Evolutionary conservation across 2,329 filamentous ascomycete species (phyloP).

Genomic region (Leptographium galeiforme): DNA sequence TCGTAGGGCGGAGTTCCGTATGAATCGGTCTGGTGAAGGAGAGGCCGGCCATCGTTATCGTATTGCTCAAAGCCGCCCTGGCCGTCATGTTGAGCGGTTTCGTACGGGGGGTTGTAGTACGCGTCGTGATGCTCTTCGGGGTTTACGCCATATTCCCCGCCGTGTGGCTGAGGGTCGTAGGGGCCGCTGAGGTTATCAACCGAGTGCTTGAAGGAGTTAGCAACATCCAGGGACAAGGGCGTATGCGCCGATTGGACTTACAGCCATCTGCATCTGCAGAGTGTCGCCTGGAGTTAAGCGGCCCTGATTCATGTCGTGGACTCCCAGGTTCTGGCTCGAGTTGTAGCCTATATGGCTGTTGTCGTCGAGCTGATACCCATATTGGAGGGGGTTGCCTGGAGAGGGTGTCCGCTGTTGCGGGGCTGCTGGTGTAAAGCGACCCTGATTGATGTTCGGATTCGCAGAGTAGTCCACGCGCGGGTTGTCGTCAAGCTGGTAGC

Average conservation of each 20-base stretch:
- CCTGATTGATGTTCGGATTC: constrained; percentile 38
- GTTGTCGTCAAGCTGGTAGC: constrained; percentile 73
- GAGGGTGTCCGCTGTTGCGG: constrained; percentile 48
- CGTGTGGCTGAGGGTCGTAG: constrained; percentile 33
- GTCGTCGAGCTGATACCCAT: constrained; percentile 74
- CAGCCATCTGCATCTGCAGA: constrained; percentile 71
- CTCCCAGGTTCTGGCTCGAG: constrained; percentile 21
- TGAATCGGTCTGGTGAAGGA: constrained; percentile 51
- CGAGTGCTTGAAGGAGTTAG: constrained; percentile 29
- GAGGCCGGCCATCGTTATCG: constrained; percentile 59
- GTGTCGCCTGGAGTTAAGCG: constrained; percentile 56
- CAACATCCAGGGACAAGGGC: background rate
- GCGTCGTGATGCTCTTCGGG: constrained; percentile 78
- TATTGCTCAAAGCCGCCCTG: constrained; percentile 47
- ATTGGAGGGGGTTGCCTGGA: constrained; percentile 58
- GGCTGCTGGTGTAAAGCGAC: background rate
- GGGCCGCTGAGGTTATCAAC: constrained; percentile 34
- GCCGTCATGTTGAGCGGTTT: constrained; percentile 41
- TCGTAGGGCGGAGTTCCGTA: constrained; percentile 30
- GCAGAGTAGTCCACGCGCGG: constrained; percentile 43
- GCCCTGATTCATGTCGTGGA: constrained; percentile 17
- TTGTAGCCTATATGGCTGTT: constrained; percentile 43
- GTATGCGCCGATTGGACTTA: constrained; percentile 29
- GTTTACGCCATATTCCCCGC: constrained; percentile 59
- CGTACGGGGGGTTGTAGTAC: constrained; percentile 75